Percentiles rank a stretch among this genome's conserved stretches.
phyloP scores from a whole-genome alignment of 805 yeast species.

The Kodamaea laetipori region DNA sequence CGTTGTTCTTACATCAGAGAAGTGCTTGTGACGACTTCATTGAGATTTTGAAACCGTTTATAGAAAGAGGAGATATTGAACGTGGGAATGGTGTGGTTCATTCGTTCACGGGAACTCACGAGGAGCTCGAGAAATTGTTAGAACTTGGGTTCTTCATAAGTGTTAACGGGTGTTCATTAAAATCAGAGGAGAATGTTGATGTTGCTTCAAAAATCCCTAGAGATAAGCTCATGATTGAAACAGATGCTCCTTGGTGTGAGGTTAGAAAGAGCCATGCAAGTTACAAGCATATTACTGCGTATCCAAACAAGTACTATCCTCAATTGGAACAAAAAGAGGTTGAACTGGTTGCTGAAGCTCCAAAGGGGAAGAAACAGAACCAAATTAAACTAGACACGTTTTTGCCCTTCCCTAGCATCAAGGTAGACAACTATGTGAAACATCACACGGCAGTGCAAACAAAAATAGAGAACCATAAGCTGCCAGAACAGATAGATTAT shows the following conservation, averaged over 20 bases:
- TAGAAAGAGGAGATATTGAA: slow-evolving; percentile 43
- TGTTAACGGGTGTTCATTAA: slow-evolving; percentile 90
- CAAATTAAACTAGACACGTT: slow-evolving; percentile 45
- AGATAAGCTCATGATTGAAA: slow-evolving; percentile 75
- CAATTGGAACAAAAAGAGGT: slow-evolving; percentile 15
- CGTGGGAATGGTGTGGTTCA: slow-evolving; percentile 81
- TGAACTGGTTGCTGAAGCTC: slow-evolving; percentile 15
- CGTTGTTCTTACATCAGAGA: slow-evolving; percentile 89
- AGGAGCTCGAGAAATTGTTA: slow-evolving; percentile 62
- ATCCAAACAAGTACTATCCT: slow-evolving; percentile 63
- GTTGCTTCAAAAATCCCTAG: slow-evolving; percentile 71
- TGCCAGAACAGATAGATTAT: slow-evolving; percentile 14
- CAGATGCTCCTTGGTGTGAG: slow-evolving; percentile 99
- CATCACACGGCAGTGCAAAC: slow-evolving; percentile 19
- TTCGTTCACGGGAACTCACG: slow-evolving; percentile 83
- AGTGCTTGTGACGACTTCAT: slow-evolving; percentile 81
- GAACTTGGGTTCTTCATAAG: slow-evolving; percentile 70
- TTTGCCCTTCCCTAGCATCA: slow-evolving; percentile 63
- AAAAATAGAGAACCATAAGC: slow-evolving; percentile 11
- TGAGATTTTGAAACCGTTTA: slow-evolving; percentile 60
- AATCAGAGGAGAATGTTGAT: slow-evolving; percentile 68
- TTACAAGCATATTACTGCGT: slow-evolving; percentile 53
- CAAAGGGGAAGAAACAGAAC: slow-evolving; percentile 19
- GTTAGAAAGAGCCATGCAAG: slow-evolving; percentile 81
- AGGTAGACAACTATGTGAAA: slow-evolving; percentile 59